Conservation (phyloP, 2,329 filamentous ascomycete genomes). For the Alternaria hordeiaustralica region DNA sequence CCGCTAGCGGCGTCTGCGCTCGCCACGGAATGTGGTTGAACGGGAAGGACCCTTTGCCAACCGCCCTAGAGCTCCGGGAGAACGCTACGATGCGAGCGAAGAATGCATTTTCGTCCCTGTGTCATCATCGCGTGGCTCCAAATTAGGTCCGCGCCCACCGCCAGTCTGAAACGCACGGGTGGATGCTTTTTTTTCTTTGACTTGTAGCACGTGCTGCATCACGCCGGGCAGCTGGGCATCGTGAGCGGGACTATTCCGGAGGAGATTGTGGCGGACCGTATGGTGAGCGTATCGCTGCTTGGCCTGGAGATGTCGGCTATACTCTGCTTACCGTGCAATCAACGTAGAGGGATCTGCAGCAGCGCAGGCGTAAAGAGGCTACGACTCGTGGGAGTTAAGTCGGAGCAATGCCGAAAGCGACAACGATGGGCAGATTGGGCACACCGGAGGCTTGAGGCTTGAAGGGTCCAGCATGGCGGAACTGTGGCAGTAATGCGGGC, state of each 20-base stretch:
- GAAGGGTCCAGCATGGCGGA: conserved; percentile 31
- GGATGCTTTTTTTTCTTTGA: conserved; percentile 7
- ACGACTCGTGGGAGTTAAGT: conserved; percentile 9
- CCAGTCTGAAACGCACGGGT: conserved; percentile 23
- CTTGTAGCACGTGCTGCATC: conserved; percentile 22
- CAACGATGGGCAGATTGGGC: conserved; percentile 19
- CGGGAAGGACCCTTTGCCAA: conserved; percentile 3
- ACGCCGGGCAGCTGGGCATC: conserved; percentile 10
- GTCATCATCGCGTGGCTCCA: conserved; percentile 9
- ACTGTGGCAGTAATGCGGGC: conserved; percentile 23
- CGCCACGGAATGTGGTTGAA: conserved; percentile 3
- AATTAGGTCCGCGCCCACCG: conserved; percentile 1
- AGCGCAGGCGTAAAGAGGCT: neutral
- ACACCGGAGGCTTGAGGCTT: conserved; percentile 14
- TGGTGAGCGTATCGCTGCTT: neutral
- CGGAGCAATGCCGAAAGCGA: conserved; percentile 18
- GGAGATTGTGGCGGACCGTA: conserved; percentile 8
- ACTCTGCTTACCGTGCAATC: conserved; percentile 2
- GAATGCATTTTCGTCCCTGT: conserved; percentile 6
- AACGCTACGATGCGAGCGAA: conserved; percentile 8
- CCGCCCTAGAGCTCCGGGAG: conserved; percentile 1
- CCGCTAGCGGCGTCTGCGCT: conserved; percentile 7
- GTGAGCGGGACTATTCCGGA: conserved; percentile 13
- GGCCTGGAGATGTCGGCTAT: conserved; percentile 3
- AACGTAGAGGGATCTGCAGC: conserved; percentile 6